Base-by-base conservation (phyloP, 202 grass and related monocot species). In the Schoenoplectus triqueter region DNA sequence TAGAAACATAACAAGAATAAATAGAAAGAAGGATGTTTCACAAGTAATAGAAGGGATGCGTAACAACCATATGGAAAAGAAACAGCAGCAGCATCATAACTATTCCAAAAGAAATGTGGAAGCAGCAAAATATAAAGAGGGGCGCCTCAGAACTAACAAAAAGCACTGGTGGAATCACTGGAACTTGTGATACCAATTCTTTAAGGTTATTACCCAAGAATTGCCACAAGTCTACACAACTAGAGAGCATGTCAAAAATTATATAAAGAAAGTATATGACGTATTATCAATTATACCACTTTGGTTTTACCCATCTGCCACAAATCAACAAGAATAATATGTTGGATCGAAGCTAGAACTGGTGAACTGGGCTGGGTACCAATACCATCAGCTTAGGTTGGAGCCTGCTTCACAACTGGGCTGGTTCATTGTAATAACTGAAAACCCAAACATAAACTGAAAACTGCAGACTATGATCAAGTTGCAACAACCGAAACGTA, bases 231-330 rank as follows among this genome's bases (percentile, higher is more conserved):
- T 45, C 14, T 69, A 69, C 67, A 69, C 41, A 69, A 50, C 17
- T 4, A 73, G 15, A 73, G 17, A 51, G 45, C 44, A 22, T 7
- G 47, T 50, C 42, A 51, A 73, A 45, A 9, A 8, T 47, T 45
- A 46, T 9, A n/a, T n/a, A 31, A 31, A 31, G 31, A 31, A 31
- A 31, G 31, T 6, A 15, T 31, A 31, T 31, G 31, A 31, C 17
- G 15, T 48, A 48, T 71, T 8, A 71, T 71, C 68, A 71, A 71
- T 47, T 71, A 71, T 47, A 71, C 41, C 41, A 48, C 44, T 18
- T 31, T 47, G 44, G n/a, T 47, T 7, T n/a, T 47, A 71, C 5
- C 3, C 7, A 0, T 71, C 42, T 18, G 6, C 40, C 2, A 18
- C 5, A 70, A 48, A 20, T 73, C 21, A 73, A 62, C 31, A 59